These are phyloP conservation scores for Amoebophrya sp. DNA, from an alignment of 169 alveolate genomes.

Conservation along the genomic window DNA sequence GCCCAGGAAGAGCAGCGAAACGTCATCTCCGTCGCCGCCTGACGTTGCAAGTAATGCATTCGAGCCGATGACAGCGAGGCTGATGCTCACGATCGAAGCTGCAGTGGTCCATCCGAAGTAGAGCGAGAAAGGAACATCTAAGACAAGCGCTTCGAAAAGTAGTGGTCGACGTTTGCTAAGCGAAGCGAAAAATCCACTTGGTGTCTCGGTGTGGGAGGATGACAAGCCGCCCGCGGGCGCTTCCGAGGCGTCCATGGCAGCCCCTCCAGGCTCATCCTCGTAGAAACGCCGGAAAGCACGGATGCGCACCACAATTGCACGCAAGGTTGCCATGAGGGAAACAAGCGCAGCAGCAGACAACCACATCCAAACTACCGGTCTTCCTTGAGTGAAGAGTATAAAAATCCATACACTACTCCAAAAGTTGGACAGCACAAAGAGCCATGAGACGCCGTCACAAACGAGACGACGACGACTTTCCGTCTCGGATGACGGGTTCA, in stretches of 20 bases:
- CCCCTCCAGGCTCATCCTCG: too few relatives aligned
- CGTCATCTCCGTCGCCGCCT: neutral
- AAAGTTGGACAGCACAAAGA: neutral
- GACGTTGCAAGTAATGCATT: neutral
- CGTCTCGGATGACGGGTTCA: too few relatives aligned
- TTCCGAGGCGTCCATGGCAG: too few relatives aligned
- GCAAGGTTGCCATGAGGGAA: neutral
- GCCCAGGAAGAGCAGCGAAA: neutral
- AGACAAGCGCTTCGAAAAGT: neutral
- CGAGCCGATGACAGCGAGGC: neutral
- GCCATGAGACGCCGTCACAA: neutral
- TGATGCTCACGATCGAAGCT: neutral
- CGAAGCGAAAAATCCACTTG: too few relatives aligned
- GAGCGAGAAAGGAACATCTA: neutral
- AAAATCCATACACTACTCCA: neutral
- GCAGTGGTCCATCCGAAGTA: neutral
- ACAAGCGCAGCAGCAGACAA: neutral
- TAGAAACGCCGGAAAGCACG: neutral
- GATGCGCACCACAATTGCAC: neutral
- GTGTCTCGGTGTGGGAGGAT: too few relatives aligned
- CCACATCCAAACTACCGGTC: neutral
- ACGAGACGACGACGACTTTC: neutral
- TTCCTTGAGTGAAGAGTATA: neutral
- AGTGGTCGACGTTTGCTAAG: too few relatives aligned
- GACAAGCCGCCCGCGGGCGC: too few relatives aligned